Evolutionary conservation across 495 filamentous ascomycete genomes (phyloP), one percentile per base, ranked within the genome.

Genomic region (Letharia columbiana): DNA sequence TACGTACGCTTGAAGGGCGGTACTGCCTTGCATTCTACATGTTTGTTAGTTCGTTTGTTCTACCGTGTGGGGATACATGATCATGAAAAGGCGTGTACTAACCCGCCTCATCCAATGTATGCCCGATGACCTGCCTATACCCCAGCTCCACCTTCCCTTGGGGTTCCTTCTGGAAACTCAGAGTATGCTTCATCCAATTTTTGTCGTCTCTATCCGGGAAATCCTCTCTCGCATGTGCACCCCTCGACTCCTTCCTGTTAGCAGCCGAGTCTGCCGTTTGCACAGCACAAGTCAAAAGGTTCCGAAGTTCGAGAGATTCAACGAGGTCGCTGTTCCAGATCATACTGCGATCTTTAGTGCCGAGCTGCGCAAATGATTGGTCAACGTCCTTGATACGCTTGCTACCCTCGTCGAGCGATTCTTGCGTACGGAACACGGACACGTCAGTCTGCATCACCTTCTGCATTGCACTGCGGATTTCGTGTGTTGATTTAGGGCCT

Each of bases 241-340:
- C 93, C 77, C 93, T 86, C 61, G 90, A 94, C 79, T 98, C 93
- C 83, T 95, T 92, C 71, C 93, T 85, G 77, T 90, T 91, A 52
- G 89, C 88, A 64, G 93, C 93, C 40, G 89, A 81, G 68, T 83
- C 80, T 61, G 93, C 94, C 50, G 93, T 98, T 87, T 98, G 93
- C 63, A 87, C 86, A 84, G 93, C 93, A 86, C 93, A 98, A 73
- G 93, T 97, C 71, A 98, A 79, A 69, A 98, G 75, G 76, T 98
- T 98, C 71, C 91, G 82, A 72, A 97, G 82, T 79, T 98, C 93
- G 52, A 98, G 84, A 39, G 92, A 95, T 85, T 98, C 93, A 63
- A 96, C 89, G 40, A 98, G 84, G 72, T 98, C 93, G 47, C 89
- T 91, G 86, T 98, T 98, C 93, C 93, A 98, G 81, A 98, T 96